Percentiles rank a stretch among this genome's conserved stretches.
phyloP scores from a whole-genome alignment of 2,329 filamentous ascomycete genomes.

The Fusarium sp. region DNA sequence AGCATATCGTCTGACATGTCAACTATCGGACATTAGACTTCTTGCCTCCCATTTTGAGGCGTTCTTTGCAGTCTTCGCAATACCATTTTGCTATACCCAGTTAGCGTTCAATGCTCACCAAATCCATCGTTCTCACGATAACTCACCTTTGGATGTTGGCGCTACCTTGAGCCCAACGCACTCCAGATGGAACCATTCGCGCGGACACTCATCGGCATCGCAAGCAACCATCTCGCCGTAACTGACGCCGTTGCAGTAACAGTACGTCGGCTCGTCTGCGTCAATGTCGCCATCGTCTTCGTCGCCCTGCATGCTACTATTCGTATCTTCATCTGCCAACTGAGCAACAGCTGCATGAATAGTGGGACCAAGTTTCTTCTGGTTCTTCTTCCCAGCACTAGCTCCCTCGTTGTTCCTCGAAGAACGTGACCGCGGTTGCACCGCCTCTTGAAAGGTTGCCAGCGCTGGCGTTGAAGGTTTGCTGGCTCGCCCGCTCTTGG shows the following conservation, averaged over 20 bases:
- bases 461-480: conserved; percentile 76
- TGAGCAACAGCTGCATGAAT: conserved; percentile 55
- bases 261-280: conserved; percentile 80
- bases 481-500: conserved; percentile 75
- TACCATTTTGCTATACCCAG: conserved; percentile 79
- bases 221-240: conserved; percentile 90
- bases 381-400: conserved; percentile 67
- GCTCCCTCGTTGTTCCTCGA: conserved; percentile 61
- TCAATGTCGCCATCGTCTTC: conserved; percentile 71
- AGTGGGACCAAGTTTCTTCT: conserved; percentile 68
- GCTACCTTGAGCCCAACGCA: conserved; percentile 85
- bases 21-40: conserved; percentile 63
- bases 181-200: conserved; percentile 87
- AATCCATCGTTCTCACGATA: neutral
- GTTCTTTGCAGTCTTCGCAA: conserved; percentile 82
- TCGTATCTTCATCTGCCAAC: conserved; percentile 58
- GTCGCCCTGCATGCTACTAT: conserved; percentile 57
- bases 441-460: conserved; percentile 69
- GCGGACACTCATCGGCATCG: conserved; percentile 78
- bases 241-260: conserved; percentile 83
- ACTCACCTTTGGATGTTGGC: conserved; percentile 80
- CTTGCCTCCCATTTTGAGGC: conserved; percentile 68
- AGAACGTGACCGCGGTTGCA: conserved; percentile 67
- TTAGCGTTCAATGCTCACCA: conserved; percentile 46
- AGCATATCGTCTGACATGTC: conserved; percentile 7